These are phyloP conservation scores for Eucalyptus tenuipes DNA, from an alignment of 345 rosid species.

Conservation along the genomic window DNA sequence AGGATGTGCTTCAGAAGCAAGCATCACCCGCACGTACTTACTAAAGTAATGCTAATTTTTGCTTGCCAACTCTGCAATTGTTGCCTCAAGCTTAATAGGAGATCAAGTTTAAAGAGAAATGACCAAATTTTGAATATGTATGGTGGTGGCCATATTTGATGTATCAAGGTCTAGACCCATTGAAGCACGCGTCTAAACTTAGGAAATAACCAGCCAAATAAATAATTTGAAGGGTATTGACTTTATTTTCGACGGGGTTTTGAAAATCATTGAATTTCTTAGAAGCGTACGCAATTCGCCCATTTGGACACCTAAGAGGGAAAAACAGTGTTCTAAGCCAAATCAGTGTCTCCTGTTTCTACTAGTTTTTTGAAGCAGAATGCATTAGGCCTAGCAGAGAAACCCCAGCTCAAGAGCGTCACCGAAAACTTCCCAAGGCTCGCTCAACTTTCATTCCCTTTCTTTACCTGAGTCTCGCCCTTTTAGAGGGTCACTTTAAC, in stretches of 20 bases:
- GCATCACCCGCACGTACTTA: neutral
- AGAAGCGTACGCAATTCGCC: neutral
- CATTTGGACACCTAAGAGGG: neutral
- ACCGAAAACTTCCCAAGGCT: neutral
- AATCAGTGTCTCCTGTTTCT: neutral
- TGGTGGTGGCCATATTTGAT: neutral
- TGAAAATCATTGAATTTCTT: neutral
- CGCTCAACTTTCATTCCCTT: neutral
- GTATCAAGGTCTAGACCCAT: neutral
- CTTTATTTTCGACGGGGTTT: neutral
- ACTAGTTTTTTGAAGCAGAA: neutral
- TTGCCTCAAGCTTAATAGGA: neutral
- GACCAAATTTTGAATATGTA: neutral
- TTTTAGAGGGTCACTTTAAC: neutral
- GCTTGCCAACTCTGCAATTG: neutral
- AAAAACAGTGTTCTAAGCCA: neutral
- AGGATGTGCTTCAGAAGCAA: neutral
- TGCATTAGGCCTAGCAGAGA: neutral
- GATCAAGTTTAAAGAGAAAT: neutral
- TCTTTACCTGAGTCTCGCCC: neutral
- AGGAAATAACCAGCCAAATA: neutral
- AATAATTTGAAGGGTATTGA: neutral
- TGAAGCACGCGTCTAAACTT: neutral
- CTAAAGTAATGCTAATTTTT: neutral
- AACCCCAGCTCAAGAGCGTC: neutral